Conservation (phyloP, 202 grass and related monocot species). For the Cymbopogon flexuosus region DNA sequence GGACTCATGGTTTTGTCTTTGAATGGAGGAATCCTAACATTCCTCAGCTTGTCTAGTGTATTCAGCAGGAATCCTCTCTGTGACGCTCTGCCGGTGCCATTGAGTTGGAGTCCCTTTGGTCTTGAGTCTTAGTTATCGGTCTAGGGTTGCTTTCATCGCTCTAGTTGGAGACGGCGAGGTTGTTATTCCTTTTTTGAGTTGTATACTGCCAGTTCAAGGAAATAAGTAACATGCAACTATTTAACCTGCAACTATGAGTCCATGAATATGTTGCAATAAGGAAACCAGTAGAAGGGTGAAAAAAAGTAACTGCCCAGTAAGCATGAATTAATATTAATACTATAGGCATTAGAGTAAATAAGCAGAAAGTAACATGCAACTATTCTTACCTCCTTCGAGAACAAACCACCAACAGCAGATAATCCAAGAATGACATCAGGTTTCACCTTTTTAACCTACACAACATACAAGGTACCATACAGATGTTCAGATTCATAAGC, state of each 20-base stretch:
- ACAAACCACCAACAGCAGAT: conserved; percentile 96
- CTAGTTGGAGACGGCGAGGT: neutral
- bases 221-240: too few relatives aligned
- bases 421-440: conserved; percentile 97
- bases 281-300: neutral
- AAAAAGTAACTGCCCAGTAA: neutral
- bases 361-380: conserved; percentile 16
- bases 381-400: conserved; percentile 75
- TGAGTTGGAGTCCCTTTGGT: neutral
- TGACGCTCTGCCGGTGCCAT: neutral
- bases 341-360: conserved; percentile 10
- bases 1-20: neutral
- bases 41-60: neutral
- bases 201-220: neutral
- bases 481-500: conserved; percentile 11
- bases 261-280: neutral
- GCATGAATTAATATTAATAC: conserved; percentile 6
- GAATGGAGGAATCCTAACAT: neutral
- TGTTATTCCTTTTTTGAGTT: neutral
- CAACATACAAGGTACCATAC: conserved; percentile 24
- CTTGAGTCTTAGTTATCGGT: neutral
- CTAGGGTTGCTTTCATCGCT: neutral
- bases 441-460: conserved; percentile 93
- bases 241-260: too few relatives aligned
- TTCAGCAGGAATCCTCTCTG: neutral